Conservation (phyloP, 202 grass and related monocot genomes). For the Elaeis oleifera region DNA sequence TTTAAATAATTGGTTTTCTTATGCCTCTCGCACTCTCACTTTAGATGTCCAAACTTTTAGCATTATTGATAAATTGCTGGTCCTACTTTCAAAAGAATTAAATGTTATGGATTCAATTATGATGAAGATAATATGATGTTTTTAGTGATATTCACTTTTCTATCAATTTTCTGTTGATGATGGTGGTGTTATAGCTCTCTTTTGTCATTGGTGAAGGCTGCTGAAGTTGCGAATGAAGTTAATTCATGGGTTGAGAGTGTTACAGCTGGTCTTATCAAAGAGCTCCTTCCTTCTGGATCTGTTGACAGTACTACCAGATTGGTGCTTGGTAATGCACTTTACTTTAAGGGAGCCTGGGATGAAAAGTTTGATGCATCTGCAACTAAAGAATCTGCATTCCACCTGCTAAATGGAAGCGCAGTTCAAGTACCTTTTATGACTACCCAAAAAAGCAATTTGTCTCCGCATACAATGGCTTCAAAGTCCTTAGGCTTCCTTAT, state of each 20-base stretch:
- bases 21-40: too few species aligned
- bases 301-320: slow-evolving; percentile 47
- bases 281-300: slow-evolving; percentile 55
- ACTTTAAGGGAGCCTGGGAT: slow-evolving; percentile 81
- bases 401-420: slow-evolving; percentile 54
- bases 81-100: too few species aligned
- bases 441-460: slow-evolving; percentile 9
- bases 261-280: slow-evolving; percentile 63
- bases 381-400: slow-evolving; percentile 51
- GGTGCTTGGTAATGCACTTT: slow-evolving; percentile 71
- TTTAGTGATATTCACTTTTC: too few species aligned
- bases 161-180: neutral
- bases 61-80: too few species aligned
- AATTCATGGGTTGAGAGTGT: slow-evolving; percentile 63
- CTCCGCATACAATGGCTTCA: slow-evolving; percentile 30
- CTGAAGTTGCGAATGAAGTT: slow-evolving; percentile 49
- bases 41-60: too few species aligned
- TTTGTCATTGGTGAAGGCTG: slow-evolving; percentile 32
- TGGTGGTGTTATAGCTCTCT: slow-evolving; percentile 12
- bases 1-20: too few species aligned
- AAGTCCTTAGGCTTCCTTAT: slow-evolving; percentile 72
- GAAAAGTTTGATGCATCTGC: slow-evolving; percentile 67
- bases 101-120: too few species aligned
- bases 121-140: too few species aligned
- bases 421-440: slow-evolving; percentile 62